A percentile compares a stretch with the other conserved stretches of the same genome.
phyloP scores from a whole-genome alignment of 495 filamentous ascomycete genomes.

The Penicillium psychrofluorescens region DNA sequence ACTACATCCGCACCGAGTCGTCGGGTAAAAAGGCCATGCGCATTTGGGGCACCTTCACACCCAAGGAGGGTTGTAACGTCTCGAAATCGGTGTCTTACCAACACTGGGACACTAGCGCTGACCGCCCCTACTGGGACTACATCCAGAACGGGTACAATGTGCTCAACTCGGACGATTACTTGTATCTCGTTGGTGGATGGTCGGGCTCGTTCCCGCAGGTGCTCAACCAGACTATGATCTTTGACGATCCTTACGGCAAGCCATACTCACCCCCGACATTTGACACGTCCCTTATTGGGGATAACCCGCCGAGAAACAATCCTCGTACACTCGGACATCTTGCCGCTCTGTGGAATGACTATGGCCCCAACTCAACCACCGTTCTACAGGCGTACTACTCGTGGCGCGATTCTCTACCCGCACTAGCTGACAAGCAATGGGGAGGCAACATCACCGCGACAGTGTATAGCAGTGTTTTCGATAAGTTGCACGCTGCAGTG shows the following conservation, averaged over 20 bases:
- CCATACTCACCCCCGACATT: constrained; percentile 40
- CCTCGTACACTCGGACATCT: constrained; percentile 36
- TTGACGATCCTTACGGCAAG: constrained; percentile 35
- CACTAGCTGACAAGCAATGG: constrained; percentile 50
- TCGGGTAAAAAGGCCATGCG: constrained; percentile 29
- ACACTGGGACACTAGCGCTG: constrained; percentile 41
- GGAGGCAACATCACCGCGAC: constrained; percentile 33
- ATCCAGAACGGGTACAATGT: constrained; percentile 44
- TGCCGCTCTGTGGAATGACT: constrained; percentile 46
- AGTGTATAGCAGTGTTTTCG: constrained; percentile 32
- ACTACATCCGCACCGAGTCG: constrained; percentile 30
- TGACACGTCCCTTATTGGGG: constrained; percentile 31
- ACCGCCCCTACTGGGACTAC: constrained; percentile 40
- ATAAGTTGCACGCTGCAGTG: constrained; percentile 24
- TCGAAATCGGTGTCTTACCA: constrained; percentile 36
- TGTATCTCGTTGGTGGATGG: constrained; percentile 43
- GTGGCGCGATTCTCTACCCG: constrained; percentile 39
- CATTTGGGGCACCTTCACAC: constrained; percentile 49
- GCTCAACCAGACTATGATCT: constrained; percentile 28
- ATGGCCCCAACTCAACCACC: constrained; percentile 38
- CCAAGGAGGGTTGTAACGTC: constrained; percentile 33
- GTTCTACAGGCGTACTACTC: constrained; percentile 43
- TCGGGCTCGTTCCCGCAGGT: constrained; percentile 36
- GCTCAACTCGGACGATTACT: constrained; percentile 44
- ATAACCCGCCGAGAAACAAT: constrained; percentile 35